Evolutionary conservation across 441 rosid species (phyloP), one percentile per base, ranked within the genome.

Genomic region (Adansonia gregorii): DNA sequence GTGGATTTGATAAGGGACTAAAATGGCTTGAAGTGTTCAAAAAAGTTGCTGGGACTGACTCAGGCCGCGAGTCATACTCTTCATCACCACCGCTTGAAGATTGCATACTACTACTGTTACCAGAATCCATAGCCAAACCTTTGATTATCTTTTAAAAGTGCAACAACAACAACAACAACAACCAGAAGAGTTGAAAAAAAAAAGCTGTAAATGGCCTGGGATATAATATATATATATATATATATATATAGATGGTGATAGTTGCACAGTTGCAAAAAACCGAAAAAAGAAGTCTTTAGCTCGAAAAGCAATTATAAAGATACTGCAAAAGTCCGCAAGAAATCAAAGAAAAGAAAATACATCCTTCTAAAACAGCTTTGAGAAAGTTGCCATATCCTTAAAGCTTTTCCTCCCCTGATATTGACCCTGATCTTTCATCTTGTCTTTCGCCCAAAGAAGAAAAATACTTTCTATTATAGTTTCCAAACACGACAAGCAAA

Each of bases 41-140:
- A 76, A 88, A 88, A 73, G 86, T 58, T 41, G 86, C 56, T 22
- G 86, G 80, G 22, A 49, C 6, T 9, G 91, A 82, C 70, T 86
- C 89, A 46, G 85, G 48, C 54, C 85, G 78, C 15, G 94, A 91
- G 78, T 89, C 89, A 78, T 85, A 89, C 72, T 94, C 98, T 20
- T 85, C 93, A 43, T 86, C 94, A 45, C 65, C 65, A 74, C 95
- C 55, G 15, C 79, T 90, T 48, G 98, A 90, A 41, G 98, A 92
- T 65, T 91, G 93, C 80, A 89, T 73, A 76, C 94, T 93, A 6
- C 93, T 92, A 77, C 94, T 92, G 56, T 93, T 91, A 54, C 92
- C 87, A 48, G 98, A 91, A 84, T 93, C 95, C 98, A 94, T 94
- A n/a, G 74, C 46, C 7, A 76, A 49, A 61, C 6, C 41, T 22